Evolutionary conservation across 192 early-diverging fungal genomes (phyloP).

Genomic region (Gonapodya prolifera): DNA sequence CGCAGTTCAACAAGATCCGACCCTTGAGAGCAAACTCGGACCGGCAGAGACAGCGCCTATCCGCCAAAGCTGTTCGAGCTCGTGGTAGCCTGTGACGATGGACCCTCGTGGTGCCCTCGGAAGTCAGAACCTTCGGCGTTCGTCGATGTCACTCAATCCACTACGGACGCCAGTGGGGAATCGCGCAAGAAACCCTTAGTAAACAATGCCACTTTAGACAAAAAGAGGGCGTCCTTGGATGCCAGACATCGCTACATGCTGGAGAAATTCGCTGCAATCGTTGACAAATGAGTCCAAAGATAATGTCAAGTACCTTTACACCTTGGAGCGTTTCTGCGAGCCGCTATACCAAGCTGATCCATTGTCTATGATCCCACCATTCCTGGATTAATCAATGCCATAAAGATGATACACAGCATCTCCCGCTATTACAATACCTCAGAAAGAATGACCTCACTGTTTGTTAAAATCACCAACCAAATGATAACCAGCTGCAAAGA

Average conservation of each 20-base stretch:
- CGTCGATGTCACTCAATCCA: too few species aligned
- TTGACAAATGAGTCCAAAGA: conserved; percentile 45
- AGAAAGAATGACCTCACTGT: conserved; percentile 49
- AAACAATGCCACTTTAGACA: too few species aligned
- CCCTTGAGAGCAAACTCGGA: too few species aligned
- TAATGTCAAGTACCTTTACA: conserved; percentile 54
- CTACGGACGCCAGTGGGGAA: too few species aligned
- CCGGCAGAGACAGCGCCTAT: too few species aligned
- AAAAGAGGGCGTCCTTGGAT: conserved; percentile 38
- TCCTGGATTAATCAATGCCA: conserved; percentile 52
- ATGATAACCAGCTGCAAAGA: conserved; percentile 57
- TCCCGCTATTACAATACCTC: conserved; percentile 58
- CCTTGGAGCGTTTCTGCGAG: conserved; percentile 48
- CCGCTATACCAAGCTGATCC: conserved; percentile 47
- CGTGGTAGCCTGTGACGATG: too few species aligned
- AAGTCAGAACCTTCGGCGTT: too few species aligned
- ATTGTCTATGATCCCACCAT: conserved; percentile 48
- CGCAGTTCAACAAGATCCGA: too few species aligned
- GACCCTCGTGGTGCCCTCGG: too few species aligned
- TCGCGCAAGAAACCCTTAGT: too few species aligned
- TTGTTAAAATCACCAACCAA: conserved; percentile 58
- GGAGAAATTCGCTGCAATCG: conserved; percentile 35
- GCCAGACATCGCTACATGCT: conserved; percentile 39
- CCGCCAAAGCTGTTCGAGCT: too few species aligned
- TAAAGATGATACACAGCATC: conserved; percentile 45